A percentile compares a stretch with the other conserved stretches of the same genome.
phyloP scores from a whole-genome alignment of 2,329 filamentous ascomycete genomes.

The Ophiosphaerella korrae region DNA sequence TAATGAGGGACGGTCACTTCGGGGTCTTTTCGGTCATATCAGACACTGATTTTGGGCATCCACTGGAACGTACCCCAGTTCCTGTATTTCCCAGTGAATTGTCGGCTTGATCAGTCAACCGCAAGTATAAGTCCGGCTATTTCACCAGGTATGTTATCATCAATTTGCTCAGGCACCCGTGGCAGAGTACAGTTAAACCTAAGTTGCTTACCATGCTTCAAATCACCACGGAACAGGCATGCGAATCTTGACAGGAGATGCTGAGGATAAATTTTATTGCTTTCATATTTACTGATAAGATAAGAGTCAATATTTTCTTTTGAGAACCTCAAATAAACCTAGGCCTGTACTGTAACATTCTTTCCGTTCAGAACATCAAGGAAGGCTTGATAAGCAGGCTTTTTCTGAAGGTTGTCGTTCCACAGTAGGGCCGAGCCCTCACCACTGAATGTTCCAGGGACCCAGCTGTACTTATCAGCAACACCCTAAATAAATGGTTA shows the following conservation, averaged over 20 bases:
- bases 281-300: background rate
- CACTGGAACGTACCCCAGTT: too few relatives aligned
- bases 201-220: too few relatives aligned
- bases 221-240: too few relatives aligned
- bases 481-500: slow-evolving; percentile 16
- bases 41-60: too few relatives aligned
- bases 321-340: background rate
- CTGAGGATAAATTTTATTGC: background rate
- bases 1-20: too few relatives aligned
- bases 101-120: too few relatives aligned
- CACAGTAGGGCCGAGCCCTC: slow-evolving; percentile 43
- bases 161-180: too few relatives aligned
- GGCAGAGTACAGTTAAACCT: too few relatives aligned
- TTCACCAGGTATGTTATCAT: too few relatives aligned
- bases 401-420: slow-evolving; percentile 37
- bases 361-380: slow-evolving; percentile 25
- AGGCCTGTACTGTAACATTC: slow-evolving; percentile 5
- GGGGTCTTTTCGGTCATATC: too few relatives aligned
- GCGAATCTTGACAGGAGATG: background rate
- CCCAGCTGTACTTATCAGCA: slow-evolving; percentile 46
- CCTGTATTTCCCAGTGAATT: too few relatives aligned
- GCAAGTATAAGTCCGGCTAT: too few relatives aligned
- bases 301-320: background rate
- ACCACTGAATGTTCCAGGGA: slow-evolving; percentile 42
- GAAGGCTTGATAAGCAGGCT: slow-evolving; percentile 39